Evolutionary conservation across 140 eudicot species (phyloP), one percentile per base, ranked within the genome.

Genomic region (Bidens hawaiensis): DNA sequence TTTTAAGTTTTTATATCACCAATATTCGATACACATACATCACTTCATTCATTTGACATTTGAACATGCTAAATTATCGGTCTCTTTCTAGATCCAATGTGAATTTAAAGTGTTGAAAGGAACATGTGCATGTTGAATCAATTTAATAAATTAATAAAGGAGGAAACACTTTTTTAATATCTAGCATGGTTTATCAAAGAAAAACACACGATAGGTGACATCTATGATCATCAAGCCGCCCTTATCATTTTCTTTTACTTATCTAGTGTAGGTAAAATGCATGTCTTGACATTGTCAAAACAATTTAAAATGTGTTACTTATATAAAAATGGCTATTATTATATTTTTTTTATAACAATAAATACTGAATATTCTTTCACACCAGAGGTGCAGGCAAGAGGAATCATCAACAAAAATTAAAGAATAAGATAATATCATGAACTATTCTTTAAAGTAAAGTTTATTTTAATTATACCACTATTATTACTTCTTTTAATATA

Each of bases 171-270:
- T 21, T 65, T 49, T 33, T 23, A 51, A 34, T 34, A 31, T 34
- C 45, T 23, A 66, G 51, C 22, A 65, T 14, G 11, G 26, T 65
- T 21, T 51, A 33, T 65, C 12, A 36, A 24, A 6, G 6, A 4
- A 15, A 24, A 52, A 66, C n/a, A n/a, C 5, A 66, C 23, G 71
- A 51, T 52, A 66, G 49, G 38, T n/a, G n/a, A n/a, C n/a, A n/a
- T n/a, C n/a, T n/a, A n/a, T n/a, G n/a, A n/a, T n/a, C n/a, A n/a
- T n/a, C n/a, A n/a, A n/a, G n/a, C n/a, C n/a, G n/a, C n/a, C n/a
- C n/a, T n/a, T n/a, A n/a, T n/a, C n/a, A n/a, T n/a, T n/a, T n/a
- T n/a, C n/a, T n/a, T n/a, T n/a, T n/a, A n/a, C n/a, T n/a, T n/a
- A n/a, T n/a, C n/a, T n/a, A n/a, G n/a, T n/a, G n/a, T n/a, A n/a